Evolutionary conservation across 2,329 filamentous ascomycete species (phyloP), one percentile per base, ranked within the genome.

Genomic region (Hysterium pulicare): DNA sequence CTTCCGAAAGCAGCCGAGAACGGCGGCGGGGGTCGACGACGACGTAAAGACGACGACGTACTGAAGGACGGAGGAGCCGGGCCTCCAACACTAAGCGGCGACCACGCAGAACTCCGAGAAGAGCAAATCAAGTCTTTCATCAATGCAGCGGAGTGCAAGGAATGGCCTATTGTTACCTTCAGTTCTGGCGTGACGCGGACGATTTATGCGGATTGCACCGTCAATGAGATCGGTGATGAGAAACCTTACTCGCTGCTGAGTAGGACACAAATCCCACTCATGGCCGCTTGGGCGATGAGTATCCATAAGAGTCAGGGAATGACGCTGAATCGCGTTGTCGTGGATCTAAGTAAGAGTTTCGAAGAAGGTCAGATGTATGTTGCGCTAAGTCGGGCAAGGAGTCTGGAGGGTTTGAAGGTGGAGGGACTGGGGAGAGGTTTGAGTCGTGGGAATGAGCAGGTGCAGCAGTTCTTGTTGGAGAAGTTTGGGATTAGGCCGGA

Each of bases 241-340:
- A 16, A 56, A 38, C 75, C 76, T 0, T 75, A 74, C 47, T 74
- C 69, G 26, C 50, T 75, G 1, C 55, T 83, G 0, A 67, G 69
- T 1, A 69, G 82, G n/a, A 81, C 79, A 0, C 81, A 84, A 53
- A 71, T 85, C 5, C 82, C 82, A 0, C 67, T 85, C 0, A 62
- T 72, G 1, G 68, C 79, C 0, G 82, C 75, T 0, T 85, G 81
- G 77, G 82, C 82, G 0, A 73, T 83, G 53, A 84, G 75, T 0
- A 75, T 83, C 2, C 82, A 85, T 57, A 83, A 82, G 57, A 15
- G 17, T 3, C 78, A 84, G 62, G 79, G 81, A 3, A 77, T 83
- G 70, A 83, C 80, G 1, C 64, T 86, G 3, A 74, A 83, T 16
- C 71, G 71, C 3, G 79, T 80, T 2, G 69, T 75, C 2, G 77